A percentile compares a stretch with the other conserved stretches of the same genome.
Conservation (phyloP, 2,329 filamentous ascomycete species). For the Trichoderma gracile region DNA sequence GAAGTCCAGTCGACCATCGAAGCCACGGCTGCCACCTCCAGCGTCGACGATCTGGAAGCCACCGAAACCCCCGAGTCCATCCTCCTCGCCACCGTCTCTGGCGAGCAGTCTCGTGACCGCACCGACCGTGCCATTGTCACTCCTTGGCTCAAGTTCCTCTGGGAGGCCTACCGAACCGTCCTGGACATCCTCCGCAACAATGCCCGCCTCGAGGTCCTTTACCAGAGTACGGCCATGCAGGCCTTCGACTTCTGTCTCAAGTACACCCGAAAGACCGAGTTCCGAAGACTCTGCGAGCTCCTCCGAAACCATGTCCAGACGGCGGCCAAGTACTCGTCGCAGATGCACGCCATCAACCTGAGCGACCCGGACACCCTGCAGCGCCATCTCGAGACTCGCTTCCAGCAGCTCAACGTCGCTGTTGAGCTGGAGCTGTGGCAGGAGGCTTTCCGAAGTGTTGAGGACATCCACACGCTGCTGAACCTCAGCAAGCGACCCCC, state of each 20-base stretch:
- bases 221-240: conserved; percentile 96
- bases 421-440: conserved; percentile 99
- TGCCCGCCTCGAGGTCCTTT: conserved; percentile 93
- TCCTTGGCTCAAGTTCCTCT: conserved; percentile 98
- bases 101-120: conserved; percentile 94
- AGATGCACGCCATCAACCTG: conserved; percentile 99
- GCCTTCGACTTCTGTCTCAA: conserved; percentile 99
- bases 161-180: conserved; percentile 98
- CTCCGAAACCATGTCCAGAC: conserved; percentile 98
- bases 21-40: conserved; percentile 62
- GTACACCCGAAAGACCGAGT: conserved; percentile 98
- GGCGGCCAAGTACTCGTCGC: conserved; percentile 96
- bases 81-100: conserved; percentile 93
- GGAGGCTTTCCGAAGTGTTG: conserved; percentile 97
- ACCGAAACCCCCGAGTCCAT: conserved; percentile 98
- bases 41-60: conserved; percentile 92
- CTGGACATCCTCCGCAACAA: conserved; percentile 99
- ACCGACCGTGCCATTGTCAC: conserved; percentile 98
- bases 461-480: conserved; percentile 96
- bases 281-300: conserved; percentile 95
- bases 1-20: conserved; percentile 89
- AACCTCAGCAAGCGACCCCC: conserved; percentile 96
- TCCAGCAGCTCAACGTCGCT: conserved; percentile 97
- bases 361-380: conserved; percentile 97
- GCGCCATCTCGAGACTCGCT: conserved; percentile 94